Base-by-base conservation (phyloP, 257 asterid species). In the Penstemon barbatus region DNA sequence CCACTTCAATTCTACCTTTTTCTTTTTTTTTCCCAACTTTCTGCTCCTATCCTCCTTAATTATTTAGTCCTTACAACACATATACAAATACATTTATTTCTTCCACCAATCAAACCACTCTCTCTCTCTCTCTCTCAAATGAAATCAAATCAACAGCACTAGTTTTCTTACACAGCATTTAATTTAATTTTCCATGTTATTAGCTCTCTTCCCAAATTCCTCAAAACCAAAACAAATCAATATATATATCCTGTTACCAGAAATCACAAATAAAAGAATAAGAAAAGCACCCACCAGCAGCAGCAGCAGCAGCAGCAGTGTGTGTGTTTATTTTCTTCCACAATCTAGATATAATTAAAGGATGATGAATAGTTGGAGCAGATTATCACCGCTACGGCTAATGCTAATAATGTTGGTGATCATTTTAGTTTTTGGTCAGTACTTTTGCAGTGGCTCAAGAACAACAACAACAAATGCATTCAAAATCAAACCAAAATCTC, bases 391-490 rank as follows among this genome's bases (percentile, higher is more conserved):
- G 15, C n/a, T 49, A 49, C 10, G 54, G 54, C 3, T 49, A 7
- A 58, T 66, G 3, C 40, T 73, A 9, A 18, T 18, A 7, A 56
- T 60, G 62, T 42, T 77, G 73, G 78, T 75, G 61, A 51, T 84
- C 41, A 39, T 79, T 38, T 54, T 75, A 33, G 48, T 79, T 37
- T 40, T 66, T 5, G 67, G 75, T 5, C 74, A 57, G 46, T 43
- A 43, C 46, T 43, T 4, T 2, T 72, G 82, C 60, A 66, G 67
- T 60, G 90, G 78, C 15, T 76, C 90, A 4, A 78, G 92, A 79
- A 71, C 76, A 65, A 70, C 59, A 62, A 70, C 59, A 62, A 72
- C 73, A 7, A 77, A 83, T 38, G 57, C 72, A 33, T 81, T 84
- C 84, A 78, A 69, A 73, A 44, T 79, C 72, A 66, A 71, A 38